phyloP scores from a whole-genome alignment of 208 protist species.

The Leishmania martiniquensis region DNA sequence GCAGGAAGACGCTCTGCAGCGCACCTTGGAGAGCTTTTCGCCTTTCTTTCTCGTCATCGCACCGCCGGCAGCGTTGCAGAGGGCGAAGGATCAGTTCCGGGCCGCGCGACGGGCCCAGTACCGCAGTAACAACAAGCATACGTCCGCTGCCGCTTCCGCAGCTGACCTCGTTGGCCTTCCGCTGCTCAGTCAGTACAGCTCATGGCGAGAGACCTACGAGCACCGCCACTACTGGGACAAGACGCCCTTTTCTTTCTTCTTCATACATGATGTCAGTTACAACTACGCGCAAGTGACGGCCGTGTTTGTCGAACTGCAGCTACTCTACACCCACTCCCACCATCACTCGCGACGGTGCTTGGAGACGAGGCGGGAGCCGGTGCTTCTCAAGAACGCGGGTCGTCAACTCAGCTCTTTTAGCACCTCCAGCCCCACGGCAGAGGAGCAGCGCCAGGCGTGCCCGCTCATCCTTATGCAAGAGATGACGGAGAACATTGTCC shows the following conservation, averaged over 20 bases:
- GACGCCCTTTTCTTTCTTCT: slow-evolving; percentile 82
- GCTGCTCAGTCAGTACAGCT: slow-evolving; percentile 83
- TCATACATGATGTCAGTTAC: slow-evolving; percentile 83
- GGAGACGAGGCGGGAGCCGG: slow-evolving; percentile 27
- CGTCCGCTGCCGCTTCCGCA: slow-evolving; percentile 10
- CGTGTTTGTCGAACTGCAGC: slow-evolving; percentile 66
- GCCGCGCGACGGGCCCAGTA: slow-evolving; percentile 37
- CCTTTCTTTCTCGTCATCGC: slow-evolving; percentile 87
- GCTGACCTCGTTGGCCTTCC: slow-evolving; percentile 72
- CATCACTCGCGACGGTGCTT: slow-evolving; percentile 54
- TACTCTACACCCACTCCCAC: slow-evolving; percentile 59
- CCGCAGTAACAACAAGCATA: not conserved
- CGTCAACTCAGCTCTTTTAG: slow-evolving; percentile 20
- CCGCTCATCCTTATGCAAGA: slow-evolving; percentile 76
- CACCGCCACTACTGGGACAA: slow-evolving; percentile 69
- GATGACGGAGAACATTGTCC: slow-evolving; percentile 73
- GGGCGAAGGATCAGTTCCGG: slow-evolving; percentile 40
- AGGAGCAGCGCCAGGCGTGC: slow-evolving; percentile 43
- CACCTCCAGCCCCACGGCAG: slow-evolving; percentile 20
- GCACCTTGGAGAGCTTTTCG: slow-evolving; percentile 75
- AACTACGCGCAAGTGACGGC: slow-evolving; percentile 84
- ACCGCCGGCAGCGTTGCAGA: slow-evolving; percentile 43
- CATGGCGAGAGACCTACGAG: slow-evolving; percentile 85
- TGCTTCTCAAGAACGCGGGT: slow-evolving; percentile 32
- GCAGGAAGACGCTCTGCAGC: slow-evolving; percentile 50